Evolutionary conservation across 1,139 yeast species (phyloP).

Genomic region (Saccharomyces pastorianus): DNA sequence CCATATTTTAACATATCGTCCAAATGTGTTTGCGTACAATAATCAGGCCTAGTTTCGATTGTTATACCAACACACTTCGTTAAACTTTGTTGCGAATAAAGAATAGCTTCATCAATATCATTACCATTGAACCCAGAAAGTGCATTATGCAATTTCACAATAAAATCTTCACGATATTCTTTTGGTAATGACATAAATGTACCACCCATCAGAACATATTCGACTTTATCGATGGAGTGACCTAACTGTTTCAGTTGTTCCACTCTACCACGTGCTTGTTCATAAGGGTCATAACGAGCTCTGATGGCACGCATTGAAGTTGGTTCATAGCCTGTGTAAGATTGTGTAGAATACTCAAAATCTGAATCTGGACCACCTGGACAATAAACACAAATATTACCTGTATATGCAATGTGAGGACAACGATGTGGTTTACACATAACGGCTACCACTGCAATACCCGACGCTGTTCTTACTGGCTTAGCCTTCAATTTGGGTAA

Average conservation of each 20-base stretch:
- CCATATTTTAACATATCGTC: constrained; percentile 95
- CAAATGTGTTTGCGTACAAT: constrained; percentile 91
- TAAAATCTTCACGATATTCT: constrained; percentile 82
- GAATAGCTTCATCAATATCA: constrained; percentile 83
- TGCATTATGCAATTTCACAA: constrained; percentile 87
- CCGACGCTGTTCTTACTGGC: constrained; percentile 97
- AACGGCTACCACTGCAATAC: constrained; percentile 96
- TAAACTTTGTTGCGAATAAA: constrained; percentile 84
- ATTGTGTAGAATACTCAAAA: constrained; percentile 94
- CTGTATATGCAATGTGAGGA: constrained; percentile 98
- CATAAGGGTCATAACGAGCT: constrained; percentile 96
- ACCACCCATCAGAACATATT: constrained; percentile 97
- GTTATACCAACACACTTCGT: constrained; percentile 98
- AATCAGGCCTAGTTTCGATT: constrained; percentile 96
- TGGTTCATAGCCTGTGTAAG: constrained; percentile 97
- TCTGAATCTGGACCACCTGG: constrained; percentile 99
- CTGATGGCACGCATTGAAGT: constrained; percentile 98
- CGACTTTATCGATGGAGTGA: constrained; percentile 94
- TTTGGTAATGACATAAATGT: constrained; percentile 93
- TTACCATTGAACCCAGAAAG: constrained; percentile 86
- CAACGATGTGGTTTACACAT: constrained; percentile 99
- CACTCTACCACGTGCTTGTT: constrained; percentile 95
- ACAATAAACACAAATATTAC: constrained; percentile 96
- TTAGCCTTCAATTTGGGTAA: constrained; percentile 92
- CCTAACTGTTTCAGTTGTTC: constrained; percentile 94